phyloP scores from a whole-genome alignment of 176 grass and related monocot genomes.

The Juncus inflexus region DNA sequence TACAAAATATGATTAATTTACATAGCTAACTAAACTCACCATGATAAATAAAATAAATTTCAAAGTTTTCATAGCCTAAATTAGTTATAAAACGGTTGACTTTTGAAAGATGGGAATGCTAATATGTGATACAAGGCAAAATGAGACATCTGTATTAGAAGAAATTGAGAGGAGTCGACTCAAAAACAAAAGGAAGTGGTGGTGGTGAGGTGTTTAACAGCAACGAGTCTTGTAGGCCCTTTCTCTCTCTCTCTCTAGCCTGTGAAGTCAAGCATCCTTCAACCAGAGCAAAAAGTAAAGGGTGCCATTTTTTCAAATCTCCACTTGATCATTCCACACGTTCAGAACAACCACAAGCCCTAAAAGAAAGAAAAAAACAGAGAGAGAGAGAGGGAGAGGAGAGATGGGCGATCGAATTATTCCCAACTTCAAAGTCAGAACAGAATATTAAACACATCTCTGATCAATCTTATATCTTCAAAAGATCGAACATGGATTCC shows the following conservation, averaged over 20 bases:
- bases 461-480: no score
- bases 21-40: no score
- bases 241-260: neutral
- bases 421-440: no score
- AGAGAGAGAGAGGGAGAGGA: neutral
- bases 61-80: no score
- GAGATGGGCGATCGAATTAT: neutral
- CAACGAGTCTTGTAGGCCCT: neutral
- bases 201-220: constrained; percentile 4
- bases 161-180: no score
- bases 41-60: neutral
- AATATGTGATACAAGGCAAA: no score
- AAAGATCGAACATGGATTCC: no score
- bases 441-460: no score
- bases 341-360: neutral
- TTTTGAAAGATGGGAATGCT: no score
- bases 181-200: no score
- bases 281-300: constrained; percentile 19
- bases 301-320: constrained; percentile 12
- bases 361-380: neutral
- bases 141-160: no score
- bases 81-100: no score
- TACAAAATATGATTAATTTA: neutral
- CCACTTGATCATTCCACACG: neutral
- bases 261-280: constrained; percentile 17